Evolutionary conservation across 345 rosid species (phyloP).

Genomic region (Dipteronia dyeriana): DNA sequence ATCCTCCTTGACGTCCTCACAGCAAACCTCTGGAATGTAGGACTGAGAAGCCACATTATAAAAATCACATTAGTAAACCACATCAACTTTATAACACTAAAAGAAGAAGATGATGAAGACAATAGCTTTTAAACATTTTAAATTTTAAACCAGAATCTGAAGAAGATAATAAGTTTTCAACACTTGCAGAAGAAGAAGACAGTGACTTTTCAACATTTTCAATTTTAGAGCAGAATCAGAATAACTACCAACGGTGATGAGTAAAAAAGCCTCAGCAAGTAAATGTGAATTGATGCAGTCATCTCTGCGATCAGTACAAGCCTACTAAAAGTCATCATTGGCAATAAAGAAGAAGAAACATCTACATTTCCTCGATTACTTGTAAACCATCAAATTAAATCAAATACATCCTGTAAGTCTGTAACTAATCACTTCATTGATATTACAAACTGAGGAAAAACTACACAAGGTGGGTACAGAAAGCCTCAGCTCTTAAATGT

Average conservation of each 20-base stretch:
- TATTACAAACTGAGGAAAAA: background rate
- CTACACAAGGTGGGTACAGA: background rate
- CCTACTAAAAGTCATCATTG: conserved; percentile 47
- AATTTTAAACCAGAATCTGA: background rate
- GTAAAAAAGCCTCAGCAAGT: conserved; percentile 27
- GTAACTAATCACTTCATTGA: background rate
- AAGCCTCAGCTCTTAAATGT: conserved; percentile 31
- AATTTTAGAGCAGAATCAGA: background rate
- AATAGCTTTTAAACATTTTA: background rate
- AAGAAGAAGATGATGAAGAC: background rate
- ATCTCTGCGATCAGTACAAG: conserved; percentile 40
- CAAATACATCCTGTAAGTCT: background rate
- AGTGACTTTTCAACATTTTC: background rate
- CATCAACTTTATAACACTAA: background rate
- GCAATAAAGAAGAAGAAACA: conserved; percentile 6
- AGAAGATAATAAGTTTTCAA: background rate
- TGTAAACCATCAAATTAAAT: background rate
- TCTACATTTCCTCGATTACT: background rate
- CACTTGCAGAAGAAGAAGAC: background rate
- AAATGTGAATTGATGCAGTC: conserved; percentile 23
- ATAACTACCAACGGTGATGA: background rate
- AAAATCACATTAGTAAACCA: background rate
- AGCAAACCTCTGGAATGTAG: conserved; percentile 86
- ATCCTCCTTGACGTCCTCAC: conserved; percentile 76
- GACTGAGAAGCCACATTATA: conserved; percentile 40